Evolutionary conservation across 1,284 basidiomycete species (phyloP), one percentile per base, ranked within the genome.

Genomic region (Abortiporus biennis): DNA sequence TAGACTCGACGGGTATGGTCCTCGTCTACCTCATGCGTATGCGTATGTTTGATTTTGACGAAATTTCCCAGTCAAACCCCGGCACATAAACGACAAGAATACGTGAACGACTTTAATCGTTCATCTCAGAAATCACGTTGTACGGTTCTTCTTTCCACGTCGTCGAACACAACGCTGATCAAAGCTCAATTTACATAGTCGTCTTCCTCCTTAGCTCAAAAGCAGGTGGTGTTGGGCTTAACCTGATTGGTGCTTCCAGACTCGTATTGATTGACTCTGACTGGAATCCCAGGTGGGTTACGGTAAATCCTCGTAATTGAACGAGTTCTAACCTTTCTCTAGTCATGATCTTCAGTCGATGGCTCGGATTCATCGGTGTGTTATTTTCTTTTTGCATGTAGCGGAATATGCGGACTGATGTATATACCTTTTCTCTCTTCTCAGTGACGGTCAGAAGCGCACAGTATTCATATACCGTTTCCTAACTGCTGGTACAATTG

Each of bases 341-440:
- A 89, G 86, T 52, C 87, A 89, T 53, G 95, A 99, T 63, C 65
- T 93, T 13, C 95, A 99, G 62, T 89, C 95, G 1, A 99, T 99
- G 95, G 95, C 93, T 40, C 80, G 96, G 37, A 97, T 95, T 54
- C 91, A 94, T 62, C 78, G 91, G 91, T 92, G 47, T 47, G 71
- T 56, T 22, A n/a, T 30, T n/a, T 21, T 16, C 9, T 35, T 35
- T n/a, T 3, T 25, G 20, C 27, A 11, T 35, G 37, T 25, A 6
- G 22, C 20, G 20, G 12, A 23, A 27, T 15, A 9, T 25, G 16
- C 22, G n/a, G 20, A 23, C 37, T 25, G 16, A 23, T 15, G 9
- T 24, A n/a, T 19, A 12, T 29, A 27, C 23, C 48, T 40, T 47
- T 13, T 30, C 27, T 30, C 19, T 50, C 21, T 44, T 38, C 43